Conservation (phyloP, 371 early-diverging fungal species). For the Haplosporangium sp. region DNA sequence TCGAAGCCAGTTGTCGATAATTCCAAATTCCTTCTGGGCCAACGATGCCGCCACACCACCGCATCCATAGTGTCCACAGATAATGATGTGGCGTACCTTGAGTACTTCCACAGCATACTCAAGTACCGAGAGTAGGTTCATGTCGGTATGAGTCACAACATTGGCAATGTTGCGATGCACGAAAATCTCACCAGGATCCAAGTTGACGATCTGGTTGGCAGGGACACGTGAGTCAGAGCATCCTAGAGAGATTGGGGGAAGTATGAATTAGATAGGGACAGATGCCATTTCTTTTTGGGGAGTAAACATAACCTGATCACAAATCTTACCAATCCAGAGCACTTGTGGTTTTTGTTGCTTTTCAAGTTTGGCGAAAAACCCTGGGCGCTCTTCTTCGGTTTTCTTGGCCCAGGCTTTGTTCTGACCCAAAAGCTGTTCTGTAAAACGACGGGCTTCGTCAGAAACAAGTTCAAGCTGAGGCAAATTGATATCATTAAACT, state of each 20-base stretch:
- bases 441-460: slow-evolving; percentile 43
- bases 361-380: slow-evolving; percentile 70
- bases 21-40: slow-evolving; percentile 73
- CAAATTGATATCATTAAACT: not conserved
- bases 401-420: slow-evolving; percentile 50
- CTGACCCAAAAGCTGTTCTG: slow-evolving; percentile 38
- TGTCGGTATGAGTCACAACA: slow-evolving; percentile 82
- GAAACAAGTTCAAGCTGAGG: slow-evolving; percentile 34
- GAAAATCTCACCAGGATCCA: slow-evolving; percentile 90
- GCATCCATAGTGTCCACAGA: slow-evolving; percentile 94
- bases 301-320: not conserved
- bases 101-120: slow-evolving; percentile 94
- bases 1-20: slow-evolving; percentile 90
- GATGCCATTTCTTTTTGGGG: not conserved
- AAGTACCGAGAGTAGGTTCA: slow-evolving; percentile 84
- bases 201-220: slow-evolving; percentile 69
- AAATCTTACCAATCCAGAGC: slow-evolving; percentile 82
- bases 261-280: too few species aligned
- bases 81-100: slow-evolving; percentile 92
- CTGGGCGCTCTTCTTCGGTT: slow-evolving; percentile 50
- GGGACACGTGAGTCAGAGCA: slow-evolving; percentile 94
- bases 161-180: slow-evolving; percentile 98
- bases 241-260: slow-evolving; percentile 27
- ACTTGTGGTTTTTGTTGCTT: slow-evolving; percentile 86
- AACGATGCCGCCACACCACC: slow-evolving; percentile 86